phyloP scores from a whole-genome alignment of 208 protist genomes.

The Trypanosoma avium region DNA sequence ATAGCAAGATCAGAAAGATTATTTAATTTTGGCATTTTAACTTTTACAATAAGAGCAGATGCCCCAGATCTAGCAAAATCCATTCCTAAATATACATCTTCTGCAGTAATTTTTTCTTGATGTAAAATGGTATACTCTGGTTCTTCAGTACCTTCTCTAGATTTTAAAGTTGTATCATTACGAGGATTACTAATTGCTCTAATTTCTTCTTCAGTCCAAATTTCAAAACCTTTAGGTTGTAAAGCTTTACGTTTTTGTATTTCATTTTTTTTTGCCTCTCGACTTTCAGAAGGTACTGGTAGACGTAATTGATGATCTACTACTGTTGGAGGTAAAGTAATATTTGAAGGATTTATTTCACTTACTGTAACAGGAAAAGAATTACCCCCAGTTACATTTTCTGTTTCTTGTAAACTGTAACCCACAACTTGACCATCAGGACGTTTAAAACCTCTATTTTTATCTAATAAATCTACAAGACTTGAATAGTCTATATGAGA shows the following conservation, averaged over 20 bases:
- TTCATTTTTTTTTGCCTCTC: constrained; percentile 38
- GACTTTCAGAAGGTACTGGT: constrained; percentile 63
- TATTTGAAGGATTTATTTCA: constrained; percentile 30
- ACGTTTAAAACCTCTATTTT: constrained; percentile 60
- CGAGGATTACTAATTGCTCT: constrained; percentile 20
- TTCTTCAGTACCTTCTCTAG: constrained; percentile 32
- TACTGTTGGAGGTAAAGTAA: constrained; percentile 75
- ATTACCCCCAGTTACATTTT: too few relatives aligned
- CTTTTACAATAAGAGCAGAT: constrained; percentile 68
- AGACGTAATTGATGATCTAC: constrained; percentile 76
- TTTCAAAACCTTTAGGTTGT: constrained; percentile 59
- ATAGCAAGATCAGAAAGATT: constrained; percentile 45
- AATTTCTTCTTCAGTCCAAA: constrained; percentile 86
- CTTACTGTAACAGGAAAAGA: not conserved
- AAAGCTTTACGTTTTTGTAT: constrained; percentile 8
- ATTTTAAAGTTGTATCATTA: constrained; percentile 22
- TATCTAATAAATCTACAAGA: constrained; percentile 74
- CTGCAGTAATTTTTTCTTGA: constrained; percentile 71
- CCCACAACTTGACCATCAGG: constrained; percentile 66
- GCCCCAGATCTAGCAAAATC: constrained; percentile 63
- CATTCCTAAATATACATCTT: constrained; percentile 86
- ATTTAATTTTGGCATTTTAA: constrained; percentile 64
- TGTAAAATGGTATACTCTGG: constrained; percentile 76
- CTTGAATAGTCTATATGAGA: constrained; percentile 53
- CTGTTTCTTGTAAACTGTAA: constrained; percentile 55